A percentile compares a stretch with the other conserved stretches of the same genome.
Conservation (phyloP, 805 yeast species). For the Brettanomyces custersianus region DNA sequence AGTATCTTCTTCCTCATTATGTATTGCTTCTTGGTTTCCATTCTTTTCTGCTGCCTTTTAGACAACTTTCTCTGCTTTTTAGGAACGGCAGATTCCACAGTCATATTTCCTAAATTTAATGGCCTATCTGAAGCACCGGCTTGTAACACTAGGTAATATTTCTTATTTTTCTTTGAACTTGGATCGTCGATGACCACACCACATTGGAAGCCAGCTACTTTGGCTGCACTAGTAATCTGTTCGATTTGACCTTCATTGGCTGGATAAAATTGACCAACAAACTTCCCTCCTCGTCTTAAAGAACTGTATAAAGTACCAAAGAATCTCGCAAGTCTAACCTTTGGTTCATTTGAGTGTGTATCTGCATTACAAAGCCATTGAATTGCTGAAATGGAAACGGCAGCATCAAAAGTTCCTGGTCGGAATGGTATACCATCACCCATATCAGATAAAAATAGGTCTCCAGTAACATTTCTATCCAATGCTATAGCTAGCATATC, state of each 20-base stretch:
- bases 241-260: constrained; percentile 79
- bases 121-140: constrained; percentile 75
- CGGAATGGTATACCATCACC: constrained; percentile 93
- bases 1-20: constrained; percentile 87
- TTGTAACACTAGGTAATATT: constrained; percentile 80
- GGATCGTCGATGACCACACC: constrained; percentile 93
- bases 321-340: constrained; percentile 66
- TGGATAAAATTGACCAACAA: constrained; percentile 96
- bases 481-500: constrained; percentile 93
- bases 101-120: constrained; percentile 71
- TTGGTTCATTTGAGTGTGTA: constrained; percentile 71
- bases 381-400: constrained; percentile 87
- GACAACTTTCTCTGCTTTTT: constrained; percentile 29
- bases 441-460: constrained; percentile 82
- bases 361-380: constrained; percentile 99
- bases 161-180: constrained; percentile 83
- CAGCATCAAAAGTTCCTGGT: constrained; percentile 95
- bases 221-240: constrained; percentile 73
- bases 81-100: constrained; percentile 56
- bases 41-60: constrained; percentile 40
- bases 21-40: constrained; percentile 72
- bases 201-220: constrained; percentile 91
- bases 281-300: constrained; percentile 89
- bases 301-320: constrained; percentile 84
- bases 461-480: constrained; percentile 91